These are phyloP conservation scores for Rubia peregrina DNA, from an alignment of 305 asterid species.

Conservation along the genomic window DNA sequence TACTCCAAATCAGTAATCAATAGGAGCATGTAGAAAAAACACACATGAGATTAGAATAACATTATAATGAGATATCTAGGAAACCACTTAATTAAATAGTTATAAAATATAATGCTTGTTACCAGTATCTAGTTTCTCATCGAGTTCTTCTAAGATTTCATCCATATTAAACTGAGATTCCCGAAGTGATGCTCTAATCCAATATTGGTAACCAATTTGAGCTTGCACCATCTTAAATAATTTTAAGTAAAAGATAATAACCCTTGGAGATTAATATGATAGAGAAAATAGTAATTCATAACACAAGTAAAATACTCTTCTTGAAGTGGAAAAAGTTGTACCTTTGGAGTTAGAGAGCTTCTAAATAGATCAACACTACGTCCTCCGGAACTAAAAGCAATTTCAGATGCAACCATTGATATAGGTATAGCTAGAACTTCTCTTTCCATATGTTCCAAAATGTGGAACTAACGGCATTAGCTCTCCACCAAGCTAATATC, in stretches of 20 bases:
- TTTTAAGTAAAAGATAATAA: too few species aligned
- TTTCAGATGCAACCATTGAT: background rate
- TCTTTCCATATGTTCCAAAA: background rate
- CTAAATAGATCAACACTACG: background rate
- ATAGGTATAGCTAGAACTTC: background rate
- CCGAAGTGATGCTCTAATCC: background rate
- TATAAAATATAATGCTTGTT: too few species aligned
- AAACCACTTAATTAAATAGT: too few species aligned
- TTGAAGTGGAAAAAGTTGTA: background rate
- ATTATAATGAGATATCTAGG: too few species aligned
- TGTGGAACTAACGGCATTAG: background rate
- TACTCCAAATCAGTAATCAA: too few species aligned
- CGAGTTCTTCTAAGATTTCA: too few species aligned
- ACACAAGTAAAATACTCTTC: background rate
- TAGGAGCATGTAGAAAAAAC: too few species aligned
- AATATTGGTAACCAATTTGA: background rate
- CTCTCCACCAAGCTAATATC: background rate
- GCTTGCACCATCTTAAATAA: background rate
- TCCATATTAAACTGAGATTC: too few species aligned
- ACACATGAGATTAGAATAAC: too few species aligned
- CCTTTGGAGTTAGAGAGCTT: background rate
- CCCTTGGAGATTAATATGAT: background rate
- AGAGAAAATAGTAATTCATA: background rate
- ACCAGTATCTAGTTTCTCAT: too few species aligned
- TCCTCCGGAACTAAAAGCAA: background rate